Evolutionary conservation across 1,284 basidiomycete species (phyloP).

Genomic region (Ganoderma resinaceum): DNA sequence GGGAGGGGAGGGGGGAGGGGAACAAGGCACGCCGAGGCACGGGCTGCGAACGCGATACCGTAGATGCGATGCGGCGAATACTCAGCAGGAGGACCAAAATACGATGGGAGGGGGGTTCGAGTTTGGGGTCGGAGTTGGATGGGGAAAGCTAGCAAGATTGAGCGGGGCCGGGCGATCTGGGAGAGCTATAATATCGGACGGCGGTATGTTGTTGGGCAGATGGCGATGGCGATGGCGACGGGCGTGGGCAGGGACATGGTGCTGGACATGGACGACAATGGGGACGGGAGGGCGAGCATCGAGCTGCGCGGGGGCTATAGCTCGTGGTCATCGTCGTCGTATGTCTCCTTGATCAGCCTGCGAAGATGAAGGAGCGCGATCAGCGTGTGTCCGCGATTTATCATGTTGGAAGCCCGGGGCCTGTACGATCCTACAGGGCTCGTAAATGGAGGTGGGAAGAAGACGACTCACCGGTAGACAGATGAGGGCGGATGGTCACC

Average conservation of each 20-base stretch:
- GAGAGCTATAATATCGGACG: background rate
- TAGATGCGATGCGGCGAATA: background rate
- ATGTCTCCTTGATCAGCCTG: constrained; percentile 88
- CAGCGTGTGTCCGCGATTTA: constrained; percentile 6
- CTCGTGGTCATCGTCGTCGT: constrained; percentile 90
- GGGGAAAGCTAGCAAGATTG: background rate
- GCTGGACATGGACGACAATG: background rate
- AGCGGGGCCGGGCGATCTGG: background rate
- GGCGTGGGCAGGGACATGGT: background rate
- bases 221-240: background rate
- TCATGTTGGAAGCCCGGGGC: background rate
- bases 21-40: constrained; percentile 1
- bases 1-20: background rate
- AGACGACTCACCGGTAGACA: constrained; percentile 79
- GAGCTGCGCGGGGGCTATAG: constrained; percentile 46
- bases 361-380: constrained; percentile 18
- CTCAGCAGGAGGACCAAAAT: background rate
- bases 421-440: background rate
- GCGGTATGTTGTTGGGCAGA: background rate
- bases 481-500: constrained; percentile 94
- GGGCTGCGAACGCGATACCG: background rate
- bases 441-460: background rate
- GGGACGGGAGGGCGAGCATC: background rate
- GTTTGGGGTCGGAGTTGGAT: background rate
- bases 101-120: background rate